phyloP scores from a whole-genome alignment of 768 basidiomycete species.

The Pseudohyphozyma bogoriensis region DNA sequence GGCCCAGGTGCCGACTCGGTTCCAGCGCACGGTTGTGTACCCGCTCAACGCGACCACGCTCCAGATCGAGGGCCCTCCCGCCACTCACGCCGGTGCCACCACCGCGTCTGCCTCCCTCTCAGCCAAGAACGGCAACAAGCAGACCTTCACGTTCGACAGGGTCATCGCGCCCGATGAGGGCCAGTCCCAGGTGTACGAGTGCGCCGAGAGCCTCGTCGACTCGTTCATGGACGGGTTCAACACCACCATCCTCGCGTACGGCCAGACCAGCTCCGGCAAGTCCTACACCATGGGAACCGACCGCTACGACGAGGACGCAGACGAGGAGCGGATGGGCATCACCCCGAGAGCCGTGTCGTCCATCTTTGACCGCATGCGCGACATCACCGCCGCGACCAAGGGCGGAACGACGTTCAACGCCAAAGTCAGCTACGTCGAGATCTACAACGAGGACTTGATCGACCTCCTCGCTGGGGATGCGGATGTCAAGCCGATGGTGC shows the following conservation, averaged over 20 bases:
- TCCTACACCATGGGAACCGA: constrained; percentile 96
- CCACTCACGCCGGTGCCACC: constrained; percentile 43
- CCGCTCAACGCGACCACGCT: constrained; percentile 62
- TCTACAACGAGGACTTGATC: constrained; percentile 98
- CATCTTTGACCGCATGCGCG: constrained; percentile 69
- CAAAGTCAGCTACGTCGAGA: constrained; percentile 81
- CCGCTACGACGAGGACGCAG: constrained; percentile 44
- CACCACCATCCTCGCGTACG: constrained; percentile 95
- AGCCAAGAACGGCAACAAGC: constrained; percentile 48
- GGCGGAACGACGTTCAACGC: constrained; percentile 45
- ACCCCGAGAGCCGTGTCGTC: constrained; percentile 85
- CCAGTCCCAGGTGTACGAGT: constrained; percentile 75
- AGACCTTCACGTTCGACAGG: constrained; percentile 84
- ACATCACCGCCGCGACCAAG: constrained; percentile 56
- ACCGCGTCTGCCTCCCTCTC: constrained; percentile 45
- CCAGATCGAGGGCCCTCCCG: constrained; percentile 59
- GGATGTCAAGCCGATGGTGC: constrained; percentile 61
- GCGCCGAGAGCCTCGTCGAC: constrained; percentile 69
- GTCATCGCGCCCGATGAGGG: constrained; percentile 77
- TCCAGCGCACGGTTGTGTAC: constrained; percentile 81
- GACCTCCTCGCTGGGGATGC: constrained; percentile 72
- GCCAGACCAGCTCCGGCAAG: constrained; percentile 93
- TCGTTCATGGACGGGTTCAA: constrained; percentile 91
- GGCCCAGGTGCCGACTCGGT: constrained; percentile 75
- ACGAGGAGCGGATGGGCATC: constrained; percentile 59